Conservation (phyloP, 78 protist species). For the Dictyostelium capitatum region DNA sequence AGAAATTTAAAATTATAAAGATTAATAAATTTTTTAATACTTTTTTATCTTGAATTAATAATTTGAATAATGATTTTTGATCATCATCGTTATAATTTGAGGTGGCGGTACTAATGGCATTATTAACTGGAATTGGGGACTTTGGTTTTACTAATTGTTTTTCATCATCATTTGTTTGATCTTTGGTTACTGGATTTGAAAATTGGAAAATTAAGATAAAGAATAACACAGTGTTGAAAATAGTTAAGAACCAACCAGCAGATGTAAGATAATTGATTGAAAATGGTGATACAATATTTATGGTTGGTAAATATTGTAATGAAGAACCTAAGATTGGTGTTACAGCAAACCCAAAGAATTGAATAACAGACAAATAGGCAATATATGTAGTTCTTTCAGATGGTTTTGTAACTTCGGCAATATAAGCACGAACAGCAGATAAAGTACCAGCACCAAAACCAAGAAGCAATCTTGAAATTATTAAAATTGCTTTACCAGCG, state of each 20-base stretch:
- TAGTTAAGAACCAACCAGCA: constrained; percentile 10
- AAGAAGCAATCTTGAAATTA: not conserved
- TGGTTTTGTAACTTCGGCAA: constrained; percentile 31
- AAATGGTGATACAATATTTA: not conserved
- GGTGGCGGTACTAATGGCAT: not conserved
- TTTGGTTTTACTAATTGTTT: not conserved
- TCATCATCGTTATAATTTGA: not conserved
- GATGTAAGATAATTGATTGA: not conserved
- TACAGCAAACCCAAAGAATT: constrained; percentile 58
- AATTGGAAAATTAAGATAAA: not conserved
- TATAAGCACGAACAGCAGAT: constrained; percentile 46
- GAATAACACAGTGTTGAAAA: not conserved
- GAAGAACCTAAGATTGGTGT: constrained; percentile 35
- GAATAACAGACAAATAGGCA: constrained; percentile 34
- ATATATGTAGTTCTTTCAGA: constrained; percentile 59
- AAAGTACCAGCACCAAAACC: constrained; percentile 67
- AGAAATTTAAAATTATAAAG: not conserved
- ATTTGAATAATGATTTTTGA: not conserved
- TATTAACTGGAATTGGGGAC: not conserved
- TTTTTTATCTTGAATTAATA: not conserved
- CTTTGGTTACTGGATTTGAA: not conserved
- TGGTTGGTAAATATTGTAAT: constrained; percentile 3
- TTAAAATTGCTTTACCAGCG: not conserved
- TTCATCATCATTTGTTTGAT: not conserved
- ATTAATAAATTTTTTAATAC: not conserved